Percentiles rank a stretch among this genome's conserved stretches.
Conservation (phyloP, 108 stramenopile species). For the Cyclotella sp. region DNA sequence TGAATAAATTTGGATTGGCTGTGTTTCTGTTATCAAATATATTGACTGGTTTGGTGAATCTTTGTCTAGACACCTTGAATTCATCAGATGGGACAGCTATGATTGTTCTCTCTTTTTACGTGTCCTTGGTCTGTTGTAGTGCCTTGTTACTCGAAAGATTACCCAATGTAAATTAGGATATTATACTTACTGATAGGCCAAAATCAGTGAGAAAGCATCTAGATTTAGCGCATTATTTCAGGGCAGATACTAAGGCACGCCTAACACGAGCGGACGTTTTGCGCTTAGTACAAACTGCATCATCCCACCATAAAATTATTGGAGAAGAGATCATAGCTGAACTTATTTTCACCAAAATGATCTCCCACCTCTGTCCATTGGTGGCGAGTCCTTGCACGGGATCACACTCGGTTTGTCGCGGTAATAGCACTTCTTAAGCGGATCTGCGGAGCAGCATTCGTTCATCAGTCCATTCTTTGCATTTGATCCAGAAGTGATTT, state of each 20-base stretch:
- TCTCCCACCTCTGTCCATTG: conserved; percentile 40
- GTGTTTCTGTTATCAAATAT: conserved; percentile 91
- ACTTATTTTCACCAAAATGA: conserved; percentile 57
- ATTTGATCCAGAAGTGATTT: conserved; percentile 30
- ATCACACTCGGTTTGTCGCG: conserved; percentile 71
- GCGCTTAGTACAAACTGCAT: too few species aligned
- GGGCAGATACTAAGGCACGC: too few species aligned
- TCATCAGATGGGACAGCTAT: conserved; percentile 60
- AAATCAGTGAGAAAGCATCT: too few species aligned
- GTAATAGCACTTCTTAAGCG: conserved; percentile 62
- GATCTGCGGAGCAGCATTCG: conserved; percentile 58
- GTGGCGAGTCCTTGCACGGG: conserved; percentile 59
- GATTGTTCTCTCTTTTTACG: conserved; percentile 62
- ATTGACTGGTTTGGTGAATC: conserved; percentile 87
- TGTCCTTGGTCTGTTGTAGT: conserved; percentile 56
- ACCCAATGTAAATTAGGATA: too few species aligned
- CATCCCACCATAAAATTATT: too few species aligned
- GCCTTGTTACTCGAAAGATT: conserved; percentile 42
- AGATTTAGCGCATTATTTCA: too few species aligned
- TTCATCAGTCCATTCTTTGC: conserved; percentile 1
- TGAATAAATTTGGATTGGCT: conserved; percentile 83
- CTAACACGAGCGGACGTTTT: too few species aligned
- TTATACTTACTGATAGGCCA: too few species aligned
- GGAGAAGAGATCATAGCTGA: too few species aligned
- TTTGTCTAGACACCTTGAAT: conserved; percentile 81